Evolutionary conservation across 345 rosid genomes (phyloP), one percentile per base, ranked within the genome.

Genomic region (Microcos paniculata): DNA sequence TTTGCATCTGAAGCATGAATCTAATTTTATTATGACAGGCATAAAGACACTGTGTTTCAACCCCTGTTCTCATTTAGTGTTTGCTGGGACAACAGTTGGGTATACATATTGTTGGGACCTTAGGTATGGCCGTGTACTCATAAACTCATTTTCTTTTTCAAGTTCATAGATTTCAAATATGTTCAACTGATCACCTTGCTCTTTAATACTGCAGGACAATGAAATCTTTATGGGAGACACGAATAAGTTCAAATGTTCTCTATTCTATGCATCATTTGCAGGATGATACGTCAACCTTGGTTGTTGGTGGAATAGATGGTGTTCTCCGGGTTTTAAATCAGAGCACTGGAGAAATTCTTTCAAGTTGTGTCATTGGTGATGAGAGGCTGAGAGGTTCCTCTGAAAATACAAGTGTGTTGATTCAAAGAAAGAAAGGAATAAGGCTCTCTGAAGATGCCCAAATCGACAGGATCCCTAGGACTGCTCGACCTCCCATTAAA

Each of bases 291-390:
- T 88, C 96, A 0, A 82, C 82, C 3, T 69, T 95, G 45, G 86
- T 82, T 8, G 91, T 82, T 63, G 99, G 99, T 43, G 99, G 99
- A 77, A 91, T 95, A 70, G 99, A 95, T 46, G 97, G 98, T 21
- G 87, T 90, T 59, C 75, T 95, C 62, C 96, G 94, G 35, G 78
- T 93, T 71, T 65, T 91, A 65, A 87, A 90, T 80, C 98, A 93
- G 85, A 84, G 73, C 76, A 85, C 85, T 0, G 97, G 99, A 0
- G 86, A 83, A 64, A 84, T 89, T 46, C 56, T 90, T 23, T 79
- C 91, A 23, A 83, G 91, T 68, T 88, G 81, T 67, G 52, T 89
- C 13, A 79, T 85, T 83, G 97, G 80, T 23, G 78, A 79, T 49
- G 76, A 73, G 9, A 61, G 52, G 33, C 57, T 78, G 19, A 69